Evolutionary conservation across 1,284 basidiomycete species (phyloP).

Genomic region (Ustilago shanxiensis): DNA sequence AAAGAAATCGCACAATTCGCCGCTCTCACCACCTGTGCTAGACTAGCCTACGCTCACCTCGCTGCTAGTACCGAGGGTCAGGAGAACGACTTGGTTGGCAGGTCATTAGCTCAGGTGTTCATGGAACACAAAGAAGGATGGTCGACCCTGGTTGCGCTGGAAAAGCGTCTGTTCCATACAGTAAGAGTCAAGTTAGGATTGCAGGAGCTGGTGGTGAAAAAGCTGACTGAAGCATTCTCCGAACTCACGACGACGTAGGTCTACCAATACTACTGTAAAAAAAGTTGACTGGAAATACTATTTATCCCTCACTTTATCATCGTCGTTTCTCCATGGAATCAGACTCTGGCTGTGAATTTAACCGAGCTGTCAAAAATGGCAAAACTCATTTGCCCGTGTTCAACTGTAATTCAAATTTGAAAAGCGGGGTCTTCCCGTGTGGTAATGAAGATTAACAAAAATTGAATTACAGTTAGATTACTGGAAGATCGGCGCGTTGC

Average conservation of each 20-base stretch:
- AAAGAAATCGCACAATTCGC: constrained; percentile 32
- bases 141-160: constrained; percentile 21
- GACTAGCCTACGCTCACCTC: constrained; percentile 6
- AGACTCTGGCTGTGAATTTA: background rate
- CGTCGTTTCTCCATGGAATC: too few species aligned
- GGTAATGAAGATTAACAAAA: too few species aligned
- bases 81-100: background rate
- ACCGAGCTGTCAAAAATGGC: background rate
- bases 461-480: too few species aligned
- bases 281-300: too few species aligned
- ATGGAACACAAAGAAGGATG: constrained; percentile 17
- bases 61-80: background rate
- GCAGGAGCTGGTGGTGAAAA: constrained; percentile 25
- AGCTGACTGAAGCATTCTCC: constrained; percentile 1
- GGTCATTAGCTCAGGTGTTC: constrained; percentile 18
- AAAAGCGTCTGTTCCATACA: constrained; percentile 32
- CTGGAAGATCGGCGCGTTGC: too few species aligned
- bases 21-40: constrained; percentile 13
- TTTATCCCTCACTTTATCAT: too few species aligned
- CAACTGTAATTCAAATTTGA: too few species aligned
- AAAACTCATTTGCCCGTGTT: background rate
- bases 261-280: too few species aligned
- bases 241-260: background rate
- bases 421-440: too few species aligned
- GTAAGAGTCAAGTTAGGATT: constrained; percentile 15